Base-by-base conservation (phyloP, 805 yeast genomes). In the Jamesozyma spencerorum region DNA sequence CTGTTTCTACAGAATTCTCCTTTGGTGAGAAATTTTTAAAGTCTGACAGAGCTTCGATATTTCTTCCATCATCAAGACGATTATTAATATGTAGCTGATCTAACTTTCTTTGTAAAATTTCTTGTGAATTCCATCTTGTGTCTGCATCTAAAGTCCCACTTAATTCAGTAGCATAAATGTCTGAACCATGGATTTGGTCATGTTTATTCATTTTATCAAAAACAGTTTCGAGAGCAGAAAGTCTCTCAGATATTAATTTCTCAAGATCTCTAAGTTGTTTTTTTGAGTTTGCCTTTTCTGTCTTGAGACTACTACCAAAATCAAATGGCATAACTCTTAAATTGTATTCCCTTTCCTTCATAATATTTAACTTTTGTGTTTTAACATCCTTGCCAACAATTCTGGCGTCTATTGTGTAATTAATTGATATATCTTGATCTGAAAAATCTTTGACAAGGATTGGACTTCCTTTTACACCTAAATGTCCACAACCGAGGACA, bases 401-500 rank as follows among this genome's bases (percentile, higher is more conserved):
- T 42, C 72, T 70, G 5, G 79, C 79, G 47, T 75, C 79, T 24
- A 77, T 70, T 1, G 74, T 65, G 46, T 77, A 77, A 38, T 68
- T 65, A 7, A 77, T 63, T 45, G 79, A 72, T 19, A 57, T 31
- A 40, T 66, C 66, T 3, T 69, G 74, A 42, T 66, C 67, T 1
- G 71, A 57, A 45, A 74, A 62, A 56, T 76, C 82, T 31, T 60
- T 62, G 3, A 78, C 72, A 35, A 74, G 49, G 1, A 75, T 62
- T 3, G 82, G 81, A 0, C 79, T 68, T 1, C 81, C 81, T 39
- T 71, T 59, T 4, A 64, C 49, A 15, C 71, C 68, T 33, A 69
- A 45, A 49, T 71, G 75, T 11, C 81, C 81, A 50, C 75, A 76
- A 1, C 79, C 63, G 13, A 62, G 47, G 2, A 56, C 49, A 15